A percentile compares a stretch with the other conserved stretches of the same genome.
phyloP scores from a whole-genome alignment of 495 filamentous ascomycete species.

The Clavariopsis aquatica region DNA sequence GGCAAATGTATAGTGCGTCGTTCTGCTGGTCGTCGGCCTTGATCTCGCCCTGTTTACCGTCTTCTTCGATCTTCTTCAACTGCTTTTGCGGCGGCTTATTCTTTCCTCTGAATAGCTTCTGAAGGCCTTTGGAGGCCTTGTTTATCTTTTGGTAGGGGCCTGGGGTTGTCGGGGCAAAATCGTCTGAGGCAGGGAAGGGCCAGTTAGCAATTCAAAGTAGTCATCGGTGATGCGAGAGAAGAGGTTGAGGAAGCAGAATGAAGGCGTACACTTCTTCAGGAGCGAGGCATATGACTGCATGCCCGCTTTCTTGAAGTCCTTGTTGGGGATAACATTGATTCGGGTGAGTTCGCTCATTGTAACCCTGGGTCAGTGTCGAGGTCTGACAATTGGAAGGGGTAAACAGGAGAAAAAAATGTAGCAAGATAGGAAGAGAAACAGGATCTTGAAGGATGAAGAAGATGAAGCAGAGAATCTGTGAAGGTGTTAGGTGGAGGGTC shows the following conservation, averaged over 20 bases:
- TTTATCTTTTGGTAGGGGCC: slow-evolving; percentile 64
- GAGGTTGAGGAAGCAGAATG: neutral
- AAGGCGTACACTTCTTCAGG: slow-evolving; percentile 60
- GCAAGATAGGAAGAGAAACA: neutral
- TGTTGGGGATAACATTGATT: slow-evolving; percentile 51
- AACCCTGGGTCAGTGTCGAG: neutral
- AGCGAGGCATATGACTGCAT: slow-evolving; percentile 71
- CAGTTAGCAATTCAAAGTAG: neutral
- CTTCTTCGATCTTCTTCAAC: slow-evolving; percentile 51
- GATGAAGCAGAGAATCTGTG: neutral
- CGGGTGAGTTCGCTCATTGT: slow-evolving; percentile 22
- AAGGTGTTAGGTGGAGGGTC: neutral
- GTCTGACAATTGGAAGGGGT: neutral
- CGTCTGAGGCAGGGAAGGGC: slow-evolving; percentile 39
- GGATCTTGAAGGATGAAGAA: neutral
- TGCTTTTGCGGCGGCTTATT: slow-evolving; percentile 39
- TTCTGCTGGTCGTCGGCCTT: slow-evolving; percentile 74
- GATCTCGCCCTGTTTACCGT: slow-evolving; percentile 55
- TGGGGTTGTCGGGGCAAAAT: slow-evolving; percentile 66
- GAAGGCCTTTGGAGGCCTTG: slow-evolving; percentile 41
- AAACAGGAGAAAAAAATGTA: neutral
- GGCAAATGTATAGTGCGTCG: slow-evolving; percentile 68
- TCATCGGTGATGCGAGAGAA: neutral
- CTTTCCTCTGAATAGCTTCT: slow-evolving; percentile 21
- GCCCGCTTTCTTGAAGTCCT: slow-evolving; percentile 64